Conservation (phyloP, 2,329 filamentous ascomycete species). For the Gaeumannomyces tritici region DNA sequence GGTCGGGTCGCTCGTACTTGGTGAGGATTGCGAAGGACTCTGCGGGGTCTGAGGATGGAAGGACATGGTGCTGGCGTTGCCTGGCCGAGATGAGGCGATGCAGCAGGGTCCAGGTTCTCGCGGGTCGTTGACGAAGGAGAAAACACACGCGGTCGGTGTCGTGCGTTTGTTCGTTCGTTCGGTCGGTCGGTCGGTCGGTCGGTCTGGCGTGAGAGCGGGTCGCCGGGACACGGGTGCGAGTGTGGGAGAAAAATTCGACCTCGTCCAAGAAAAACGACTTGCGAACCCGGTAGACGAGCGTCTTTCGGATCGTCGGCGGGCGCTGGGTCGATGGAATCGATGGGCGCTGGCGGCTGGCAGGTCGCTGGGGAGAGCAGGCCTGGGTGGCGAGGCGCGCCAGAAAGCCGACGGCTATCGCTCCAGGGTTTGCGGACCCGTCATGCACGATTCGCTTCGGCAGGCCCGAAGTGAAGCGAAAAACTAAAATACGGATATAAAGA, state of each 20-base stretch:
- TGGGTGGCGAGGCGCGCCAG: constrained; percentile 27
- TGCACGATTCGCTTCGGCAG: constrained; percentile 2
- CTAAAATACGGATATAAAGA: not conserved
- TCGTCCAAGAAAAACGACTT: not conserved
- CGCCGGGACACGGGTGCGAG: constrained; percentile 3
- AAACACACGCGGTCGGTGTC: constrained; percentile 7
- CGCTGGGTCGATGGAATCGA: constrained; percentile 13
- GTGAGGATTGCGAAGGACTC: constrained; percentile 54
- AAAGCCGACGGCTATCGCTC: constrained; percentile 26
- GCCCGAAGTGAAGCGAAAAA: constrained; percentile 1
- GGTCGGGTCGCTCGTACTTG: constrained; percentile 42
- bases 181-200: not conserved
- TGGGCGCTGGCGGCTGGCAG: constrained; percentile 9
- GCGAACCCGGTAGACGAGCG: not conserved
- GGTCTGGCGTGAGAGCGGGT: not conserved
- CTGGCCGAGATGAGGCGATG: too few species aligned
- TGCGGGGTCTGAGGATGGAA: constrained; percentile 60
- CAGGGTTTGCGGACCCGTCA: constrained; percentile 10
- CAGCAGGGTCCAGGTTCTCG: too few species aligned
- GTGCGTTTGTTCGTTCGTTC: constrained; percentile 4
- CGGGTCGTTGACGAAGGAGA: constrained; percentile 4
- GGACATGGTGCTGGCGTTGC: constrained; percentile 42
- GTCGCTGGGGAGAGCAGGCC: constrained; percentile 13
- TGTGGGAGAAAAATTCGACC: not conserved
- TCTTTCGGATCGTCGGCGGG: constrained; percentile 6